Base-by-base conservation (phyloP, 1,284 basidiomycete genomes). In the Ceratobasidium sp. region DNA sequence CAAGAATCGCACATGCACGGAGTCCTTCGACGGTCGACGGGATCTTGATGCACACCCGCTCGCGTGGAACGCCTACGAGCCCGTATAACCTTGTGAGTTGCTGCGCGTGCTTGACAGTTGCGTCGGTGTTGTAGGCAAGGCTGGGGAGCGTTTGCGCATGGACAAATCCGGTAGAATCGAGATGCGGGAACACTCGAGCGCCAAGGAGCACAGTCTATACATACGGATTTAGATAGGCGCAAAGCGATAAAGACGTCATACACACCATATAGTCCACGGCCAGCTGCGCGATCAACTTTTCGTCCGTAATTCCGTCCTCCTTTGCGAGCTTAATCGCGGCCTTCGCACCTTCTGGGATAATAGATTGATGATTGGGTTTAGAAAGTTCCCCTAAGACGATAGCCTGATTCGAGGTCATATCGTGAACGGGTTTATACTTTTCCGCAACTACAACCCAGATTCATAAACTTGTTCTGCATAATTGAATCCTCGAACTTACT, bases 11-110 rank as follows among this genome's bases (percentile, higher is more conserved):
- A 50, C 74, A 75, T 4, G 77, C 77, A 12, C 72, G 71, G 42
- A 78, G 73, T 12, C 76, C 77, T 17, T 75, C 73, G 3, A 73
- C 68, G 1, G 77, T 78, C 22, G 74, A 69, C 25, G 77, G 77
- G 56, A 78, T 76, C 72, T 78, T 78, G 74, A 78, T 76, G 72
- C 76, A 77, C 62, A 77, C 74, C 3, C 77, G 73, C 34, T 67
- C 64, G 31, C 50, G 64, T 17, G 64, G 64, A 32, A 75, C 52
- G 4, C 65, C 71, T 8, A 57, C 49, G 15, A 68, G 50, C 2
- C 69, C 62, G 43, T 73, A 75, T 13, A 76, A 35, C 8, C 68
- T 45, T 17, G 73, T 72, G 32, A 75, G 71, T 5, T 72, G 70
- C 20, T 69, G 64, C 29, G 72, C 74, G 38, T 76, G 75, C n/a